Evolutionary conservation across 1,139 yeast species (phyloP), one percentile per base, ranked within the genome.

Genomic region (Nakaseomyces bracarensis): DNA sequence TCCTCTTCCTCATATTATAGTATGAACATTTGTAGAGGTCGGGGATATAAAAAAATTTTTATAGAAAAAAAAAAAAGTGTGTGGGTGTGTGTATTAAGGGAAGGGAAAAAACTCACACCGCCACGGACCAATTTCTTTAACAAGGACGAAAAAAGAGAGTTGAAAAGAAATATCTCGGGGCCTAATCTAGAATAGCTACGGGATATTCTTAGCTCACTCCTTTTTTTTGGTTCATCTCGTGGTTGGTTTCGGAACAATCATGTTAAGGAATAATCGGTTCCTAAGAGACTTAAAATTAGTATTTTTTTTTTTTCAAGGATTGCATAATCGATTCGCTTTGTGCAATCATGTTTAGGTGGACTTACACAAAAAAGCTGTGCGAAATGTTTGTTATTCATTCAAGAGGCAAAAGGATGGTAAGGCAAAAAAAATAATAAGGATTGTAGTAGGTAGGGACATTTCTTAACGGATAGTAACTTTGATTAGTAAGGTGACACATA

Each of bases 401-500:
- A 5, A 3, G 31, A n/a, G 19, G 31, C 18, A 15, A 13, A 4
- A 28, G 31, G 31, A 13, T n/a, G 18, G n/a, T 4, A 11, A 25
- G 5, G n/a, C 9, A 11, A 25, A 2, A 8, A 9, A 25, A 11
- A 11, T 1, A 25, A 6, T 11, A 13, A 14, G n/a, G 4, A 10
- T 7, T 22, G 25, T 22, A 7, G 10, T 22, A 7, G 9, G 11
- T 28, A 18, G 18, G 31, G 31, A 13, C 19, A 6, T n/a, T 4
- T 28, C 31, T 28, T 28, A 16, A 9, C 31, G 31, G 31, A 28
- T 28, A 18, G 18, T 28, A 28, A 28, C 16, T 13, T 10, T 28
- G 31, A 28, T 28, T 28, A 28, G 31, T 28, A 28, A 28, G 31
- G 16, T 28, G 31, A 25, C 27, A 25, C 27, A 25, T 8, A 25